These are phyloP conservation scores for Encephalitozoon hellem DNA, from an alignment of 371 early-diverging fungal genomes.

Conservation along the genomic window DNA sequence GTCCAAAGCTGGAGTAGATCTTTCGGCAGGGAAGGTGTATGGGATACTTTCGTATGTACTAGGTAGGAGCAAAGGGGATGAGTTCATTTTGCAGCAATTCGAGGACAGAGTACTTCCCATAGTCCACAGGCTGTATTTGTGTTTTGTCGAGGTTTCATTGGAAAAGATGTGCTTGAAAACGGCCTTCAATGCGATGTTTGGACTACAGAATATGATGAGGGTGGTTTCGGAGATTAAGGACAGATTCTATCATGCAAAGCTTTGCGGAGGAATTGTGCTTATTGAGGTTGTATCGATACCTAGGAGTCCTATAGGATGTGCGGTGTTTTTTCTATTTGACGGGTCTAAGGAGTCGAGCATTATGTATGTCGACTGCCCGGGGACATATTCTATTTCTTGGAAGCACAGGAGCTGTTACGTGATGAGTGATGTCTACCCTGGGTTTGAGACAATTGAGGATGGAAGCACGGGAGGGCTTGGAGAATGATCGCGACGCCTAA, in stretches of 20 bases:
- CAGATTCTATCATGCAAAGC: background rate
- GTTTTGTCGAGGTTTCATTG: background rate
- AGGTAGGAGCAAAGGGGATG: background rate
- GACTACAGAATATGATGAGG: background rate
- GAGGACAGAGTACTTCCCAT: background rate
- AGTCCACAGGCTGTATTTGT: background rate
- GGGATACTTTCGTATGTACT: background rate
- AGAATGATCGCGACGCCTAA: background rate
- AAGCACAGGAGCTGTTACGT: background rate
- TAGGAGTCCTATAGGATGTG: background rate
- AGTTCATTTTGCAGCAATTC: background rate
- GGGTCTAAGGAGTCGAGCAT: background rate
- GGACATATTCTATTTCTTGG: background rate
- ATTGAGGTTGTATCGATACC: background rate
- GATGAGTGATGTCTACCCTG: background rate
- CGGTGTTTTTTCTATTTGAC: background rate
- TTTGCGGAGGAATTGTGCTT: background rate
- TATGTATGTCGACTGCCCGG: background rate
- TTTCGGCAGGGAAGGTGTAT: background rate
- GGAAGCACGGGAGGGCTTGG: background rate
- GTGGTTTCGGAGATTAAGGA: background rate
- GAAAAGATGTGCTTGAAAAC: constrained; percentile 1
- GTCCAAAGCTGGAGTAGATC: background rate
- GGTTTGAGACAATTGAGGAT: background rate
- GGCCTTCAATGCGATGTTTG: background rate